phyloP scores from a whole-genome alignment of 1,284 basidiomycete species.

The Sporisorium iseilematis-ciliati region DNA sequence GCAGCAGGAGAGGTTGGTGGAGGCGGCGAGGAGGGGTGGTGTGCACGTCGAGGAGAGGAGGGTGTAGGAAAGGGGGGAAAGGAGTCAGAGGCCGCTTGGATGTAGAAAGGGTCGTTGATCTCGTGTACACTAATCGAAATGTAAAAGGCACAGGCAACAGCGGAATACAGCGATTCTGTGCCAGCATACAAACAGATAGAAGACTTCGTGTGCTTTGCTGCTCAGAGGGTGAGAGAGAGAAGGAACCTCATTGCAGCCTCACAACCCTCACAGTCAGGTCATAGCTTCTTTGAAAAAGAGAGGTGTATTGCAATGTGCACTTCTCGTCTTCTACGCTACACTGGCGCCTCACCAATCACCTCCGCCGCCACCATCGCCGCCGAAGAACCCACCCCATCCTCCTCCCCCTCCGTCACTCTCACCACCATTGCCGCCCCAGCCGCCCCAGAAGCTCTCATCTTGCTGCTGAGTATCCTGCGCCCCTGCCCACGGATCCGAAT shows the following conservation, averaged over 20 bases:
- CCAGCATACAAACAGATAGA: background rate
- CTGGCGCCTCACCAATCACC: slow-evolving; percentile 12
- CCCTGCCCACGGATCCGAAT: slow-evolving; percentile 45
- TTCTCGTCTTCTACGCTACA: background rate
- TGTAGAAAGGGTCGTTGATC: background rate
- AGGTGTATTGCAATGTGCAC: background rate
- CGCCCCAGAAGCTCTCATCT: slow-evolving; percentile 28
- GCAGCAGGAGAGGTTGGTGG: slow-evolving; percentile 29
- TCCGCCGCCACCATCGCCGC: slow-evolving; percentile 24
- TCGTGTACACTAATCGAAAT: slow-evolving; percentile 34
- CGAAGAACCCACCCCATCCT: slow-evolving; percentile 53
- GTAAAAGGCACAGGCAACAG: background rate
- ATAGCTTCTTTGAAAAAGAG: background rate
- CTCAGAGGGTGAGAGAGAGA: too few relatives aligned
- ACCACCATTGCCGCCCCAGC: slow-evolving; percentile 13
- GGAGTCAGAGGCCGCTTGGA: background rate
- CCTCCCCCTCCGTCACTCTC: slow-evolving; percentile 37
- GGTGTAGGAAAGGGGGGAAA: background rate
- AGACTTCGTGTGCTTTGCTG: background rate
- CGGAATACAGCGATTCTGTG: background rate
- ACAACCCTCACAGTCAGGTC: background rate
- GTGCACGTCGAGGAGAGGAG: slow-evolving; percentile 20
- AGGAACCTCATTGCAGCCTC: too few relatives aligned
- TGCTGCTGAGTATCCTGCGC: slow-evolving; percentile 26
- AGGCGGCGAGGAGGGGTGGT: slow-evolving; percentile 4